Evolutionary conservation across 805 yeast species (phyloP).

Genomic region (Ascoidea tarda): DNA sequence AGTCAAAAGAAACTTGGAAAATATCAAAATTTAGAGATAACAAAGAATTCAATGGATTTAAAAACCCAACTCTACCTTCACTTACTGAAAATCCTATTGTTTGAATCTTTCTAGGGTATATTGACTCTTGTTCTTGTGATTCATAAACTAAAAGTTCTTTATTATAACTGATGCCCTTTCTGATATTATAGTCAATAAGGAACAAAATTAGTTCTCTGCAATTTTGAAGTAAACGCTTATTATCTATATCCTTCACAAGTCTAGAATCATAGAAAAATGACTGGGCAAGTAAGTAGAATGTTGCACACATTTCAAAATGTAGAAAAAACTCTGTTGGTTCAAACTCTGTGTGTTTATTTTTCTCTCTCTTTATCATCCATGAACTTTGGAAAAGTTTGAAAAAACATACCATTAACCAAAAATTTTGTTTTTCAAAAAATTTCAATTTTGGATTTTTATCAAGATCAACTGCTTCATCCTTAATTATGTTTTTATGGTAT

Average conservation of each 20-base stretch:
- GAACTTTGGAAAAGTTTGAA: slow-evolving; percentile 63
- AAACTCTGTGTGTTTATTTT: slow-evolving; percentile 74
- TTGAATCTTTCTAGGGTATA: slow-evolving; percentile 47
- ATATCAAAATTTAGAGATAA: slow-evolving; percentile 4
- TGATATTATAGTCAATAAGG: too few species aligned
- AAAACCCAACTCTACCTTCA: slow-evolving; percentile 11
- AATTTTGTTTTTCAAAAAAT: slow-evolving; percentile 39
- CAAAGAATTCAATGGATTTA: slow-evolving; percentile 6
- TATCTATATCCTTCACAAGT: slow-evolving; percentile 5
- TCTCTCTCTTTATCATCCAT: slow-evolving; percentile 63
- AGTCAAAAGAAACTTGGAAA: not conserved
- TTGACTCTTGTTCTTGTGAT: slow-evolving; percentile 61
- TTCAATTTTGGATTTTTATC: slow-evolving; percentile 16
- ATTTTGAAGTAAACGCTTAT: not conserved
- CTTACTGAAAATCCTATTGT: slow-evolving; percentile 18
- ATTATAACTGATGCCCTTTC: too few species aligned
- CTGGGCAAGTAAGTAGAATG: slow-evolving; percentile 48
- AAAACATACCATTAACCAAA: slow-evolving; percentile 28
- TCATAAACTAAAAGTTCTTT: slow-evolving; percentile 25
- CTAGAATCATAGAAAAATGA: slow-evolving; percentile 32
- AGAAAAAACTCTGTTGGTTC: slow-evolving; percentile 67
- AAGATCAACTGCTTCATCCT: too few species aligned
- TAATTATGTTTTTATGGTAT: slow-evolving; percentile 35
- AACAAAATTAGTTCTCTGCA: not conserved
- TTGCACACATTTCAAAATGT: slow-evolving; percentile 31